Base-by-base conservation (phyloP, 345 rosid species). In the Mangifera indica region DNA sequence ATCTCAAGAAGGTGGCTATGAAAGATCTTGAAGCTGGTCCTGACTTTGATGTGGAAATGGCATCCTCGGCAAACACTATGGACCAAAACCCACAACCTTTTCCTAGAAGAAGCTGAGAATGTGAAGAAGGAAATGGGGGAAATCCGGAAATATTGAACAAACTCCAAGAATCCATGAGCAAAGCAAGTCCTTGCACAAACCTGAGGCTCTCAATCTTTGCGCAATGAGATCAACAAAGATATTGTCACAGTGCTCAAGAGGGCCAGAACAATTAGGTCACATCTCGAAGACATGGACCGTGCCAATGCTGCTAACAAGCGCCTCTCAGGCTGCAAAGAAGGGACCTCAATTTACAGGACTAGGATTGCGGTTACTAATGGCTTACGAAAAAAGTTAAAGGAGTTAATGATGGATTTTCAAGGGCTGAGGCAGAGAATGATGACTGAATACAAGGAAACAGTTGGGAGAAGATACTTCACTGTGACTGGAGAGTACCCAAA, bases 341-440 rank as follows among this genome's bases (percentile, higher is more conserved):
- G 99, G 51, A 91, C 94, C 18, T 84, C 92, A 6, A 78, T 86
- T 72, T 89, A 92, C 78, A 72, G 97, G 72, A 89, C 98, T 4
- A 79, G 99, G 76, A 71, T 83, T 8, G 97, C 97, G 0, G 97
- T 92, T 51, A 89, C 96, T 18, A 89, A 88, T 32, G 98, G 98
- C 0, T 46, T 95, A 62, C 77, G 98, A 48, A 91, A 92, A 81
- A 95, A 87, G 74, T 60, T 95, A 2, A 92, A 84, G 81, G 94
- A 91, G 81, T 80, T 95, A 71, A 95, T 95, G 99, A 87, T 95
- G 97, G 96, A 92, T 57, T 92, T 95, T 71, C 99, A 95, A 63
- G 93, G 76, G n/a, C 44, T 91, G 70, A 85, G 99, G 74, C 97
- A 91, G 83, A 91, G 80, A 79, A 86, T 88, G 93, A 91, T 93